A percentile compares a stretch with the other conserved stretches of the same genome.
phyloP scores from a whole-genome alignment of 768 basidiomycete genomes.

The Mycena pura region DNA sequence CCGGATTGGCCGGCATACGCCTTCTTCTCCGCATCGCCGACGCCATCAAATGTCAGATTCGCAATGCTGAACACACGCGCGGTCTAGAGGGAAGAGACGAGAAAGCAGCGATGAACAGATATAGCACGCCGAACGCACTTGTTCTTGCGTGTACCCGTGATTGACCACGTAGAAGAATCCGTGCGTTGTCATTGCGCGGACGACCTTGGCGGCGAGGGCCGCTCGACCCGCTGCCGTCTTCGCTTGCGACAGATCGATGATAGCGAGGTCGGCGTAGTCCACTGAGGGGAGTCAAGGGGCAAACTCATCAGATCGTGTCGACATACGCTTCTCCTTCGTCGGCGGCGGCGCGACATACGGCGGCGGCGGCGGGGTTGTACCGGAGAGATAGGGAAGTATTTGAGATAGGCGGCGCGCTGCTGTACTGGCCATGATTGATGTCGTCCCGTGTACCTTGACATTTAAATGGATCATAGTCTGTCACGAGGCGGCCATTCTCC shows the following conservation, averaged over 20 bases:
- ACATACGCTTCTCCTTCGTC: constrained; percentile 10
- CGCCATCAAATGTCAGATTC: constrained; percentile 48
- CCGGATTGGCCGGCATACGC: constrained; percentile 46
- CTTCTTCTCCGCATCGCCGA: constrained; percentile 50
- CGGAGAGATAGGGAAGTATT: not conserved
- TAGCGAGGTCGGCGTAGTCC: constrained; percentile 48
- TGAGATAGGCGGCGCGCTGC: not conserved
- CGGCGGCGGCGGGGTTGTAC: not conserved
- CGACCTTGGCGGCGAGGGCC: constrained; percentile 39
- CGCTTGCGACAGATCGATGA: constrained; percentile 44
- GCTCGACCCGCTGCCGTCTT: constrained; percentile 36
- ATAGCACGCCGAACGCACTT: constrained; percentile 35
- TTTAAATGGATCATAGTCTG: too few species aligned
- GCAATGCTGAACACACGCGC: constrained; percentile 56
- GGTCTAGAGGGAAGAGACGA: constrained; percentile 40
- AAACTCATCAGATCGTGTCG: not conserved
- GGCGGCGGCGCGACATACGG: constrained; percentile 7
- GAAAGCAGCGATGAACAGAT: too few species aligned
- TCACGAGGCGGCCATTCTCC: too few species aligned
- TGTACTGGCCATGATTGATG: constrained; percentile 8
- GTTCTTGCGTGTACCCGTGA: constrained; percentile 51
- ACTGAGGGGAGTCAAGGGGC: constrained; percentile 33
- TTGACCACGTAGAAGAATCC: constrained; percentile 59
- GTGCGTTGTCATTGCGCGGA: constrained; percentile 37
- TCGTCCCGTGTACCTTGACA: too few species aligned